phyloP scores from a whole-genome alignment of 768 basidiomycete species.

The Mycena epipterygia region DNA sequence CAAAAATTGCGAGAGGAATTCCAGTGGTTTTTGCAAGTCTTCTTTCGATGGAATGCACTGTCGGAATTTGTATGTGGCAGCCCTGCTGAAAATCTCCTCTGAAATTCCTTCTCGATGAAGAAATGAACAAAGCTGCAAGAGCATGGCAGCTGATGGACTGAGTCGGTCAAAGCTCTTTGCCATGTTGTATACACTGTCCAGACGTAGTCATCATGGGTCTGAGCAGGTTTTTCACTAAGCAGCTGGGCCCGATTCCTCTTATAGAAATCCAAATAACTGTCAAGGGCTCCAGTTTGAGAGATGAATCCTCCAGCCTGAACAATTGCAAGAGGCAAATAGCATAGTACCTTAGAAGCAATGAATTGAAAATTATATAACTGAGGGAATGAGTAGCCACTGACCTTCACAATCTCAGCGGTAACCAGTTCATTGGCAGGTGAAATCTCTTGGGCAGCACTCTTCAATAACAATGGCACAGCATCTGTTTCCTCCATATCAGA shows the following conservation, averaged over 20 bases:
- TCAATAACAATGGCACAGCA: conserved; percentile 6
- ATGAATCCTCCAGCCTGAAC: conserved; percentile 27
- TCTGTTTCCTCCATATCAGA: conserved; percentile 15
- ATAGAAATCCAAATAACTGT: conserved; percentile 17
- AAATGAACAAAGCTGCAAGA: conserved; percentile 16
- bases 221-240: conserved; percentile 3
- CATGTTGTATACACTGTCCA: no score
- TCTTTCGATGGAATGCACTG: not conserved
- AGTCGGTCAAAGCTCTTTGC: conserved; percentile 19
- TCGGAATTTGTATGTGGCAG: conserved; percentile 2
- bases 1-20: conserved; percentile 10
- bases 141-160: not conserved
- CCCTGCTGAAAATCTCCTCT: conserved; percentile 17
- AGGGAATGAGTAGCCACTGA: conserved; percentile 1
- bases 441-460: conserved; percentile 4
- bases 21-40: conserved; percentile 3
- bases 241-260: not conserved
- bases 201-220: no score
- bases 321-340: conserved; percentile 22
- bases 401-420: conserved; percentile 30
- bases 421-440: not conserved
- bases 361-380: not conserved
- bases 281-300: not conserved
- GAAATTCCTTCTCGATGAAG: conserved; percentile 15
- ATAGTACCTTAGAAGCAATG: conserved; percentile 7